These are phyloP conservation scores for Hydrangea macrophylla DNA, from an alignment of 148 eudicot genomes.

Conservation along the genomic window DNA sequence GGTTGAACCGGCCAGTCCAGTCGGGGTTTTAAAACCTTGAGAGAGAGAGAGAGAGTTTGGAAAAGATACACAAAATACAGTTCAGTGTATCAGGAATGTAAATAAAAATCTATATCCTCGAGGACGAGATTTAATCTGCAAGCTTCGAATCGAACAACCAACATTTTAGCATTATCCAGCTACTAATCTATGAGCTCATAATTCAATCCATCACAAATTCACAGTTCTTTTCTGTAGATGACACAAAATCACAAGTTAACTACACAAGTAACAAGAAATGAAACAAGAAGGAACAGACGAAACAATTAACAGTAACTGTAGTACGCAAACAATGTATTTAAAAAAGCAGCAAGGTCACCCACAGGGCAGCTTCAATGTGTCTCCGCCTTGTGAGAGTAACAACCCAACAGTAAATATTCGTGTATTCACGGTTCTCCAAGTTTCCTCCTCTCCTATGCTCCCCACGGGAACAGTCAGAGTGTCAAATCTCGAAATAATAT, in stretches of 20 bases:
- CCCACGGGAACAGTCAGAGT: slow-evolving; percentile 7
- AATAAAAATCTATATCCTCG: background rate
- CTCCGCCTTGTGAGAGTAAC: slow-evolving; percentile 13
- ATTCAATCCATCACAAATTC: slow-evolving; percentile 7
- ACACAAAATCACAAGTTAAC: too few species aligned
- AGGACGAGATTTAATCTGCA: background rate
- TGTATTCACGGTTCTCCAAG: too few species aligned
- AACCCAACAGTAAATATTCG: too few species aligned
- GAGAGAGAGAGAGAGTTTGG: too few species aligned
- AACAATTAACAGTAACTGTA: background rate
- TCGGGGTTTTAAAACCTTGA: too few species aligned
- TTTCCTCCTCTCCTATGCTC: slow-evolving; percentile 8
- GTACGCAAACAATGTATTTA: slow-evolving; percentile 21
- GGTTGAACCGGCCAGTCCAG: too few species aligned
- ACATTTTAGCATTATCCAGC: slow-evolving; percentile 6
- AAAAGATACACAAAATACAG: too few species aligned
- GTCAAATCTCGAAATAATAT: slow-evolving; percentile 12
- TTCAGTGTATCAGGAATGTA: too few species aligned
- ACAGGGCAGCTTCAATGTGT: slow-evolving; percentile 1
- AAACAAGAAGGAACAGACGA: background rate
- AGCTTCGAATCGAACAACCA: slow-evolving; percentile 7
- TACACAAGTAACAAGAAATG: slow-evolving; percentile 5
- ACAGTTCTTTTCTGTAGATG: too few species aligned
- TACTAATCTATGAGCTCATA: slow-evolving; percentile 10
- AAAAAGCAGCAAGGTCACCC: slow-evolving; percentile 15